These are phyloP conservation scores for Stylosanthes scabra DNA, from an alignment of 331 rosid genomes.

Conservation along the genomic window DNA sequence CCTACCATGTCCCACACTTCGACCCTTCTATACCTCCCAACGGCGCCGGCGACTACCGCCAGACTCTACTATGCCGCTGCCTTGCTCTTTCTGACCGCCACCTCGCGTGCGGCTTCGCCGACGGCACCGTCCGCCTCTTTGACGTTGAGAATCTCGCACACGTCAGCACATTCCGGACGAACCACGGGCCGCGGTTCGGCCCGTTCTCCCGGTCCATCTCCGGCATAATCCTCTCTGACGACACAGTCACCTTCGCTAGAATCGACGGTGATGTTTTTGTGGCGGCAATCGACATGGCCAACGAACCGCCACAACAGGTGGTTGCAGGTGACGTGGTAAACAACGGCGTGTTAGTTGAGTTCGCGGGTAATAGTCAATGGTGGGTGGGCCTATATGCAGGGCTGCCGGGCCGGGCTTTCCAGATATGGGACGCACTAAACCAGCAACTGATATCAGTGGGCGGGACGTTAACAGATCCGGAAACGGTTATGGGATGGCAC, in stretches of 20 bases:
- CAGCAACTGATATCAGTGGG: slow-evolving; percentile 58
- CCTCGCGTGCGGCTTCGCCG: slow-evolving; percentile 83
- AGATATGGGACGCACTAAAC: slow-evolving; percentile 62
- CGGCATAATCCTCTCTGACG: slow-evolving; percentile 54
- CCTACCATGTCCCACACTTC: slow-evolving; percentile 35
- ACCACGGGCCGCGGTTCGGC: slow-evolving; percentile 50
- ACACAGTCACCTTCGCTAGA: slow-evolving; percentile 52
- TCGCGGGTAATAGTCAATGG: slow-evolving; percentile 57
- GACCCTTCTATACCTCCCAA: slow-evolving; percentile 42
- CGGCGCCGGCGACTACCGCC: slow-evolving; percentile 44
- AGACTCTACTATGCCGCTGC: slow-evolving; percentile 64
- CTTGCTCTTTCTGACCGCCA: slow-evolving; percentile 70
- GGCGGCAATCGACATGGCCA: slow-evolving; percentile 30
- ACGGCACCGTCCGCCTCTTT: slow-evolving; percentile 83
- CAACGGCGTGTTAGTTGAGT: slow-evolving; percentile 77
- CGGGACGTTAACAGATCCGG: slow-evolving; percentile 73
- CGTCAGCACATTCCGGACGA: slow-evolving; percentile 57
- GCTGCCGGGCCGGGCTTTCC: slow-evolving; percentile 63
- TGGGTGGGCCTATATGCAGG: slow-evolving; percentile 97
- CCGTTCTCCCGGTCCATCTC: slow-evolving; percentile 67
- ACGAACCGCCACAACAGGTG: slow-evolving; percentile 34
- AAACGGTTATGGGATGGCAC: slow-evolving; percentile 80
- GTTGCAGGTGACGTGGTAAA: slow-evolving; percentile 50
- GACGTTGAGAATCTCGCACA: slow-evolving; percentile 51
- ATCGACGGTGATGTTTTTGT: slow-evolving; percentile 73